Percentiles rank a stretch among this genome's conserved stretches.
phyloP scores from a whole-genome alignment of 441 rosid species.

The Euphorbia corollata region DNA sequence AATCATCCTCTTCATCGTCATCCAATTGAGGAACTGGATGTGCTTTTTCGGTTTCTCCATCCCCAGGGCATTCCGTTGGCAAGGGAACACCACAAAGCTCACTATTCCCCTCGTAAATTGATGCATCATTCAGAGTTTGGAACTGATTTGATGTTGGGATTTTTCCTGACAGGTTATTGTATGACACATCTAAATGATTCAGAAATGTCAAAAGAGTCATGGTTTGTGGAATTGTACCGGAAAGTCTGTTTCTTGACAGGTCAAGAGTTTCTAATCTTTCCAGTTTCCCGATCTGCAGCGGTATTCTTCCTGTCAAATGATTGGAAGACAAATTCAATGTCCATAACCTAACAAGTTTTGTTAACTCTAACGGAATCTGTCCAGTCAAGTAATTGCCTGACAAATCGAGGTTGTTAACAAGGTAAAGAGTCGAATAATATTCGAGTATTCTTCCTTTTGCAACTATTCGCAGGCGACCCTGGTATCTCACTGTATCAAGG shows the following conservation, averaged over 20 bases:
- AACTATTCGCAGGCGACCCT: not conserved
- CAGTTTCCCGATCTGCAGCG: not conserved
- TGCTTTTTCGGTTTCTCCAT: not conserved
- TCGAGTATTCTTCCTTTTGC: not conserved
- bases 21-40: not conserved
- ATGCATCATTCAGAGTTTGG: not conserved
- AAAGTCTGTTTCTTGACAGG: constrained; percentile 3
- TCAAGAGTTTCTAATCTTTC: not conserved
- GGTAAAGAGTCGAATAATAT: not conserved
- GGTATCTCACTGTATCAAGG: not conserved
- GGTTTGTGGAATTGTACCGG: not conserved
- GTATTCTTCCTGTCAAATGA: not conserved
- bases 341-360: not conserved
- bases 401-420: not conserved
- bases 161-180: too few relatives aligned
- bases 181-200: too few relatives aligned
- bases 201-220: not conserved
- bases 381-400: not conserved
- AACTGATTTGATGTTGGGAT: too few relatives aligned
- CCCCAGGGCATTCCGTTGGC: not conserved
- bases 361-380: not conserved
- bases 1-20: not conserved
- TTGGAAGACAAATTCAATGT: not conserved
- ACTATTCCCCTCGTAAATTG: not conserved
- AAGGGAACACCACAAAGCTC: not conserved